Percentiles rank a stretch among this genome's conserved stretches.
Conservation (phyloP, 2,329 filamentous ascomycete genomes). For the Colletotrichum zoysiae region DNA sequence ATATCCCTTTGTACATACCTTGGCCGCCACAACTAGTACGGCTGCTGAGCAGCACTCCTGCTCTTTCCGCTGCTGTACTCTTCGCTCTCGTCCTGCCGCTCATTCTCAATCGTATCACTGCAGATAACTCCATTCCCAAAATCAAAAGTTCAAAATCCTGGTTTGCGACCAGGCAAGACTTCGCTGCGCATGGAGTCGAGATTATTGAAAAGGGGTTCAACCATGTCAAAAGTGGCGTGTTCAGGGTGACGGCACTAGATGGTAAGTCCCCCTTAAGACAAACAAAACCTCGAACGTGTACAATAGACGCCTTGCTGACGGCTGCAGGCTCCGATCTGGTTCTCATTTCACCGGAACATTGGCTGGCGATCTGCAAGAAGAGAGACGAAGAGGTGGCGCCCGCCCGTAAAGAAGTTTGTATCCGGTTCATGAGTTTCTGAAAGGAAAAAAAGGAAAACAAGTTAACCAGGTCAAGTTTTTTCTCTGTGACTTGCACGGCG, state of each 20-base stretch:
- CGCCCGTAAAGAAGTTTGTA: constrained; percentile 31
- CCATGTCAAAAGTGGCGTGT: constrained; percentile 27
- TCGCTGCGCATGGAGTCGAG: constrained; percentile 30
- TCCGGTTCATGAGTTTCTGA: background rate
- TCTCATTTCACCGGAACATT: constrained; percentile 26
- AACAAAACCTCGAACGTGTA: background rate
- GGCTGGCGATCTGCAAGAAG: constrained; percentile 35
- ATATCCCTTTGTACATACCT: constrained; percentile 12
- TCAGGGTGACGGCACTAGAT: constrained; percentile 30
- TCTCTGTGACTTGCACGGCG: constrained; percentile 30
- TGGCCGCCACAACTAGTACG: constrained; percentile 5
- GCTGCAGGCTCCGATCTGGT: constrained; percentile 30
- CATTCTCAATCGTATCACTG: background rate
- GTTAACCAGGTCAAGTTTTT: constrained; percentile 29
- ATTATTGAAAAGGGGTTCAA: constrained; percentile 35
- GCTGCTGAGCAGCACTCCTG: background rate
- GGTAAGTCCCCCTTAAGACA: background rate
- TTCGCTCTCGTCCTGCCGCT: background rate
- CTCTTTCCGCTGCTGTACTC: background rate
- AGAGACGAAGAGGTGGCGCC: constrained; percentile 33
- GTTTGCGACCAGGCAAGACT: constrained; percentile 31
- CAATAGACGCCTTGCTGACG: background rate
- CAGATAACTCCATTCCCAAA: constrained; percentile 16
- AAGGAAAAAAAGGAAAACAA: no score
- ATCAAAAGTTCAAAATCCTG: constrained; percentile 32